Base-by-base conservation (phyloP, 306 rosid genomes). In the Vigna mungo region DNA sequence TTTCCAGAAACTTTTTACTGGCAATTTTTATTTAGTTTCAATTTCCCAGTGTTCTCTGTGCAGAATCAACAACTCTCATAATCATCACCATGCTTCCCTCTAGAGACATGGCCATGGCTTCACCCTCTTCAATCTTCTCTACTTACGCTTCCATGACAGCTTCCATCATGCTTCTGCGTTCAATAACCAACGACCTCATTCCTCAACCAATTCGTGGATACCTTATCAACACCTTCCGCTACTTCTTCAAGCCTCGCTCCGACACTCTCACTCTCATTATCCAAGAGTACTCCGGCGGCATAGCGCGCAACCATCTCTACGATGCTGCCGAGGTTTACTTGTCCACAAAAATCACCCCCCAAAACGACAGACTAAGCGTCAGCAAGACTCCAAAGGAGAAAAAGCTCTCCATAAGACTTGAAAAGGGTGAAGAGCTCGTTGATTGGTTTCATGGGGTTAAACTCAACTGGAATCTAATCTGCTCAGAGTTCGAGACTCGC, bases 121-220 rank as follows among this genome's bases (percentile, higher is more conserved):
- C 93, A 13, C 86, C 87, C 0, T 86, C 90, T 4, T 82, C 96
- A 4, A 13, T 90, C 21, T 90, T 90, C 88, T 84, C 93, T 0
- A 93, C 93, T 34, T 88, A 88, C 46, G 93, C 93, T 10, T 90
- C 96, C 85, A 66, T 87, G 84, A 83, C 91, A 7, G 90, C 88
- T 46, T 84, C 91, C 13, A 2, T 85, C 32, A 85, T 90, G 93
- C 84, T 90, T 1, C 55, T 85, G 8, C 82, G 91, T n/a, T 82
- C 96, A 71, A 78, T 90, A 86, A 82, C 87, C 56, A 84, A 85
- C 56, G 91, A 90, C 4, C 47, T 90, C 72, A 41, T 90, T 7
- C 96, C 96, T 9, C 80, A 73, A 1, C 90, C 91, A 0, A 9
- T 88, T 36, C 87, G 91, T 3, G 47, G 65, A 27, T 84, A 82